Percentiles rank a stretch among this genome's conserved stretches.
Evolutionary conservation across 306 rosid genomes (phyloP).

Genomic region (Malus domestica): DNA sequence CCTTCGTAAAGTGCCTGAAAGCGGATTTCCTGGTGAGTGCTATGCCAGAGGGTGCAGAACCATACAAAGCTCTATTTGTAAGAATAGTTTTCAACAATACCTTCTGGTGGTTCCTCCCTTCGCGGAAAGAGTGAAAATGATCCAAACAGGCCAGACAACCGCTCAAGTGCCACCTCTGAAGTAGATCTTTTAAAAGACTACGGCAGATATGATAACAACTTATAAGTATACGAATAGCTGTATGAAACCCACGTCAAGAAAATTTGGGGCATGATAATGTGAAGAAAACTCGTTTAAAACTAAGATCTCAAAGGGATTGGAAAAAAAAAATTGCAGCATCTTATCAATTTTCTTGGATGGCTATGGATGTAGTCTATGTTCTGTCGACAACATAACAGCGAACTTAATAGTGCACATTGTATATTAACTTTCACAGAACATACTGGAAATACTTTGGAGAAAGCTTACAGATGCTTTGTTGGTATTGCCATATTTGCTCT

Average conservation of each 20-base stretch:
- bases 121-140: conserved; percentile 70
- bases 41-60: not conserved
- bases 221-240: not conserved
- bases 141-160: conserved; percentile 67
- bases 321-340: not conserved
- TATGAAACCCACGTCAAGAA: not conserved
- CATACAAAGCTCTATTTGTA: not conserved
- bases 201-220: conserved; percentile 13
- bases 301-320: not conserved
- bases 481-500: conserved; percentile 67
- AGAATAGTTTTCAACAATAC: conserved; percentile 22
- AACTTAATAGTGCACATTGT: too few relatives aligned
- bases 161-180: conserved; percentile 76
- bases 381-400: not conserved
- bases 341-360: not conserved
- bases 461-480: conserved; percentile 68
- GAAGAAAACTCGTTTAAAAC: not conserved
- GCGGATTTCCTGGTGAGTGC: conserved; percentile 20
- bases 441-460: not conserved
- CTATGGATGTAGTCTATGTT: not conserved
- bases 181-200: conserved; percentile 73
- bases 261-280: too few relatives aligned
- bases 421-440: not conserved
- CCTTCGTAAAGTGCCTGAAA: conserved; percentile 54
- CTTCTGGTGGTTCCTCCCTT: conserved; percentile 63